phyloP scores from a whole-genome alignment of 257 asterid species.

The Voacanga thouarsii region DNA sequence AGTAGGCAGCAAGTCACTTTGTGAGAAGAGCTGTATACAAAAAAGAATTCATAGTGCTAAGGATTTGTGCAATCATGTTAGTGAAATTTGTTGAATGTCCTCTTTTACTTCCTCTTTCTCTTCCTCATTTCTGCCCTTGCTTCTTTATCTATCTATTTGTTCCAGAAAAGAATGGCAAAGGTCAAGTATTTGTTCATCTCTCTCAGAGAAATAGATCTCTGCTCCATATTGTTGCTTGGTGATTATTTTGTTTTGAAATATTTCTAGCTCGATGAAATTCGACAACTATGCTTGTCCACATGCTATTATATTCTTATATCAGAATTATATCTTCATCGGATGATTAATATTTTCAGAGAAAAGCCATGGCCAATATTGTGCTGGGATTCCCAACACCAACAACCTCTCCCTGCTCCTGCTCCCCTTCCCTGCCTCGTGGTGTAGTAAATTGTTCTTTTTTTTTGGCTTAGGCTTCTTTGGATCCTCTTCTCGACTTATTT shows the following conservation, averaged over 20 bases:
- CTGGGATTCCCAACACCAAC: not conserved
- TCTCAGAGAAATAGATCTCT: not conserved
- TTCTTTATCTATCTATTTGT: not conserved
- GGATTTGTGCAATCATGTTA: constrained; percentile 2
- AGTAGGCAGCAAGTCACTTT: not conserved
- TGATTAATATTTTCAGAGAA: not conserved
- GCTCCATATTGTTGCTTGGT: not conserved
- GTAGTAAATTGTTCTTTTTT: not conserved
- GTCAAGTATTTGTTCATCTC: not conserved
- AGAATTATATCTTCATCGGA: not conserved
- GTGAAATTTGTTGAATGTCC: not conserved
- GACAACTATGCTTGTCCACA: too few species aligned
- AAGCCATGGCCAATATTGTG: not conserved
- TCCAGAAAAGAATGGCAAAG: not conserved
- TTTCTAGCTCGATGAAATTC: not conserved
- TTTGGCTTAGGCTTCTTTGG: not conserved
- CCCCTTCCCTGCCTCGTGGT: too few species aligned
- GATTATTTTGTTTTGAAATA: not conserved
- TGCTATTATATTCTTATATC: not conserved
- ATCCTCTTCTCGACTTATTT: not conserved
- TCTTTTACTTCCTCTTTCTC: not conserved
- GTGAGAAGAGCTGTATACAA: not conserved
- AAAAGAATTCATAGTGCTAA: not conserved
- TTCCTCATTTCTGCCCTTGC: not conserved
- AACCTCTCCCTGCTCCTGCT: too few species aligned